These are phyloP conservation scores for Gryganskiella cystojenkinii DNA, from an alignment of 192 early-diverging fungal genomes.

Conservation along the genomic window DNA sequence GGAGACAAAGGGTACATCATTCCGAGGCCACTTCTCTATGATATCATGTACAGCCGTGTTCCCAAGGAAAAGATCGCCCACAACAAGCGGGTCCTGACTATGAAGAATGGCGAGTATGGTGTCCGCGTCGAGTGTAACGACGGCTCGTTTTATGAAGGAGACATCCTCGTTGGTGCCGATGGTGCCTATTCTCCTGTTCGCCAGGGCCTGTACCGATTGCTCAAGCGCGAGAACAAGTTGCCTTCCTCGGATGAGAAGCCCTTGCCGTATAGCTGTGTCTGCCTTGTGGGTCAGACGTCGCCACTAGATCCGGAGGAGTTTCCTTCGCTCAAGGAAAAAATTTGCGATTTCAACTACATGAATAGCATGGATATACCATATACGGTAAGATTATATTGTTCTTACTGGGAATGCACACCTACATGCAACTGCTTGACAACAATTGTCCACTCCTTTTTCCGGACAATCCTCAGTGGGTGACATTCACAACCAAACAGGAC, in stretches of 20 bases:
- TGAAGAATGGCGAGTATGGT: slow-evolving; percentile 7
- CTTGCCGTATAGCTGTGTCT: slow-evolving; percentile 2
- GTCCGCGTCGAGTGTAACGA: slow-evolving; percentile 6
- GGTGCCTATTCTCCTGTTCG: slow-evolving; percentile 23
- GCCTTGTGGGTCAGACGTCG: slow-evolving; percentile 2
- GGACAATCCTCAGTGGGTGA: slow-evolving; percentile 5
- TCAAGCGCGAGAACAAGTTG: neutral
- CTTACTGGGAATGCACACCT: too few species aligned
- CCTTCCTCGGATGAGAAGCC: neutral
- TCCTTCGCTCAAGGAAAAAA: neutral
- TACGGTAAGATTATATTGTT: too few species aligned
- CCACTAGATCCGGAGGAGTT: slow-evolving; percentile 5
- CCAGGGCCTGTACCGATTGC: slow-evolving; percentile 7
- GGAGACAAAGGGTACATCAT: neutral
- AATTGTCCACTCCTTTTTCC: neutral
- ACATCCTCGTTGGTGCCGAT: slow-evolving; percentile 32
- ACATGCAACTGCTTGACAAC: too few species aligned
- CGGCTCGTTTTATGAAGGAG: slow-evolving; percentile 9
- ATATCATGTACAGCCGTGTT: neutral
- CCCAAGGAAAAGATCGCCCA: neutral
- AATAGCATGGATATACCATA: too few species aligned
- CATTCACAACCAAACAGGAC: neutral
- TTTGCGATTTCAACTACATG: too few species aligned
- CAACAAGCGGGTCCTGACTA: slow-evolving; percentile 2
- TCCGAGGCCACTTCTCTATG: neutral